These are phyloP conservation scores for Leccinum subgranulosum DNA, from an alignment of 768 basidiomycete species.

Conservation along the genomic window DNA sequence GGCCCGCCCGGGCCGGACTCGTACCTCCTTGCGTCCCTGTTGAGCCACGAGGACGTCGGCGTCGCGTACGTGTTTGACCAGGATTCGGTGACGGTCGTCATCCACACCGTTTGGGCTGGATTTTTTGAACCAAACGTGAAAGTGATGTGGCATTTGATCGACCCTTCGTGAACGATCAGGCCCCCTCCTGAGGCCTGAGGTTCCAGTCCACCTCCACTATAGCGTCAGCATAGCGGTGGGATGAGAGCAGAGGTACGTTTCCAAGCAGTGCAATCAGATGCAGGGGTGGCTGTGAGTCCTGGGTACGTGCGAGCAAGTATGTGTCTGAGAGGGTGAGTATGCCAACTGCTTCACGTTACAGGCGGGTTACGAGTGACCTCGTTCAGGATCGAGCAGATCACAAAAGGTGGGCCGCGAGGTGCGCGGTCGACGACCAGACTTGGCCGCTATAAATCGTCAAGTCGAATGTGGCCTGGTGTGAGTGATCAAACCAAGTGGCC, in stretches of 20 bases:
- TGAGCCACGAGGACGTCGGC: constrained; percentile 26
- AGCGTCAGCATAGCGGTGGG: constrained; percentile 11
- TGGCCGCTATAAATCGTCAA: constrained; percentile 37
- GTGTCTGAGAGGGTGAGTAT: constrained; percentile 9
- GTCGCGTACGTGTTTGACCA: constrained; percentile 33
- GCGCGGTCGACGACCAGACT: constrained; percentile 35
- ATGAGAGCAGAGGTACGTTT: constrained; percentile 15
- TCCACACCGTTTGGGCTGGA: constrained; percentile 49
- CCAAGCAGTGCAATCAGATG: constrained; percentile 27
- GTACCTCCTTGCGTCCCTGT: constrained; percentile 34
- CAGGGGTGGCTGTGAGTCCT: constrained; percentile 26
- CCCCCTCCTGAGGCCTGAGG: constrained; percentile 18
- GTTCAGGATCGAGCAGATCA: constrained; percentile 38
- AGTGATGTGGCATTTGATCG: constrained; percentile 33
- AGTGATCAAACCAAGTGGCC: constrained; percentile 2
- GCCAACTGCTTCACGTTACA: not conserved
- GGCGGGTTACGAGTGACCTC: constrained; percentile 28
- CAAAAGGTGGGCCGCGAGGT: constrained; percentile 32
- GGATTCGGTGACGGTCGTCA: constrained; percentile 32
- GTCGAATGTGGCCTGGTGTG: constrained; percentile 30
- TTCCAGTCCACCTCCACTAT: constrained; percentile 37
- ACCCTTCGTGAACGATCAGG: constrained; percentile 23
- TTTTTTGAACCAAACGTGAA: constrained; percentile 24
- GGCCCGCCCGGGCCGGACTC: constrained; percentile 33
- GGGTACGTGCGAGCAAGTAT: constrained; percentile 35